Base-by-base conservation (phyloP, 345 rosid species). In the Aurinia saxatilis region DNA sequence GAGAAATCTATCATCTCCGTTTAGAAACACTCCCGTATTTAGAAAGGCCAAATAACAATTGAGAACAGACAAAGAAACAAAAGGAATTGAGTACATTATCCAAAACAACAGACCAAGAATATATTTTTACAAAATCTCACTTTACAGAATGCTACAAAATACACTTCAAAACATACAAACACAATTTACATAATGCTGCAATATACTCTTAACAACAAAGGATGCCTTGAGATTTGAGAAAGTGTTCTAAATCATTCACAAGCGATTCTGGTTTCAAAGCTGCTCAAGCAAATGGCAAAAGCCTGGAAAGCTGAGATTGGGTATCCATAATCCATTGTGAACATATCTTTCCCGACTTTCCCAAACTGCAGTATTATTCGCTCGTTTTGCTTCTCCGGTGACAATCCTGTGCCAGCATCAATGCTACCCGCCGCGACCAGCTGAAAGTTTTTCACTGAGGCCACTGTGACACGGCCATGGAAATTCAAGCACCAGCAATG, bases 401-500 rank as follows among this genome's bases (percentile, higher is more conserved):
- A 79, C 54, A 74, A 59, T 11, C 70, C 79, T 10, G 60, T 30
- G 65, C 67, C 84, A 65, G 53, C 33, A 30, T 60, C 83, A 54
- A 15, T 12, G 73, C 68, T 23, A 81, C 81, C 21, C 0, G 57
- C 64, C 1, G 74, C 69, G n/a, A 70, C 69, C 27, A 70, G 65
- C 53, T 70, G 74, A 63, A 87, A 84, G 63, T 87, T 87, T 50
- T 87, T 87, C 18, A 87, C 95, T 5, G 95, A 87, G 57, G 95
- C 95, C 66, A 86, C 83, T 1, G 90, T 86, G 14, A 86, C 95
- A 47, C 90, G 78, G 27, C 95, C 95, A 27, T 80, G 83, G 71
- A 87, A 87, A 60, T 87, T 87, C 65, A 84, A 67, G 75, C 95
- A 84, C 95, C 90, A 87, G 70, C 90, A 87, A 29, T 84, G 88